phyloP scores from a whole-genome alignment of 257 asterid species.

The Jasminum sambac region DNA sequence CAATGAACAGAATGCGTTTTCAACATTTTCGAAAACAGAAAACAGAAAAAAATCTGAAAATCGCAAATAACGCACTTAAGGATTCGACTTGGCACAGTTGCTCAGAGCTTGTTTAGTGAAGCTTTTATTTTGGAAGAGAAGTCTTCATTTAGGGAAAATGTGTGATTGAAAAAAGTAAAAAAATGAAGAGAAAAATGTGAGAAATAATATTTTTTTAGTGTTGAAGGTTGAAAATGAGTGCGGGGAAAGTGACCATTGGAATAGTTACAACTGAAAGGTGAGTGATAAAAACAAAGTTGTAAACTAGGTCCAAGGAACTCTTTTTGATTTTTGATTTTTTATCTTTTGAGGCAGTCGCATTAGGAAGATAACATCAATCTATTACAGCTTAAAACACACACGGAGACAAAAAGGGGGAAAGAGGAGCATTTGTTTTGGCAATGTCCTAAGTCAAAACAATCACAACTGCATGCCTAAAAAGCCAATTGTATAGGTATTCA shows the following conservation, averaged over 20 bases:
- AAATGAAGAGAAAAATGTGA: too few species aligned
- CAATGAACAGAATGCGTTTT: too few species aligned
- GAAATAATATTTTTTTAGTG: too few species aligned
- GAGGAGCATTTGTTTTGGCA: slow-evolving; percentile 1
- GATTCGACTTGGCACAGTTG: background rate
- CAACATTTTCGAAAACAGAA: too few species aligned
- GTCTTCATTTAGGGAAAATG: too few species aligned
- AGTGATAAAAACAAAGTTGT: background rate
- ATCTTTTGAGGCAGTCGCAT: background rate
- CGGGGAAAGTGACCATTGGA: too few species aligned
- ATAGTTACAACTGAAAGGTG: background rate
- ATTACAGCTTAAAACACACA: slow-evolving; percentile 9
- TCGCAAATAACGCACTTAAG: background rate
- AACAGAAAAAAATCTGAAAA: background rate
- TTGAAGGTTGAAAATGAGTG: too few species aligned
- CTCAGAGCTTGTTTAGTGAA: too few species aligned
- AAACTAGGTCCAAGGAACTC: background rate
- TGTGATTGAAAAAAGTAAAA: too few species aligned
- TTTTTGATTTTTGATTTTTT: background rate
- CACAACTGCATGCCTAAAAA: background rate
- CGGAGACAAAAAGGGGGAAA: too few species aligned
- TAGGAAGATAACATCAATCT: background rate
- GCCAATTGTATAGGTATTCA: background rate
- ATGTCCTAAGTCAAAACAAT: slow-evolving; percentile 5
- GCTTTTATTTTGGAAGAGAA: too few species aligned